Conservation (phyloP, 805 yeast species). For the Candida ulmi region DNA sequence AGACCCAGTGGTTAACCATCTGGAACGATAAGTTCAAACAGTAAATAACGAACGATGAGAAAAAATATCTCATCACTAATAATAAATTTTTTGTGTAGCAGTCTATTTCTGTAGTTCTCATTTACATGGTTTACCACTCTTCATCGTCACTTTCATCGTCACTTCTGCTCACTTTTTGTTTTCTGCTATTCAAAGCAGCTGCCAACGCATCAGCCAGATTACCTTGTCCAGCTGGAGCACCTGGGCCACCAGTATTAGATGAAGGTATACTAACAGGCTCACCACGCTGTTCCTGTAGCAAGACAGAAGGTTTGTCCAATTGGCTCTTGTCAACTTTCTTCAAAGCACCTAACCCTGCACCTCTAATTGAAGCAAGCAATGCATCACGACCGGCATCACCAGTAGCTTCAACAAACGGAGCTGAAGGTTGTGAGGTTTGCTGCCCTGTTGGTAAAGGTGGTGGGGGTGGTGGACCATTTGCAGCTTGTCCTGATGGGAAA, state of each 20-base stretch:
- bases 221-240: slow-evolving; percentile 47
- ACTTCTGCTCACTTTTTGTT: slow-evolving; percentile 72
- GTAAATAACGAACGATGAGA: background rate
- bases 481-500: background rate
- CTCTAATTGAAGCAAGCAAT: slow-evolving; percentile 77
- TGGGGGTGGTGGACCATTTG: slow-evolving; percentile 14
- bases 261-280: slow-evolving; percentile 38
- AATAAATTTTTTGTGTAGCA: no score
- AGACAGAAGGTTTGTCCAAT: slow-evolving; percentile 70
- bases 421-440: slow-evolving; percentile 26
- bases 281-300: slow-evolving; percentile 68
- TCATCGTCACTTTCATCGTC: slow-evolving; percentile 82
- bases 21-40: slow-evolving; percentile 41
- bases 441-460: slow-evolving; percentile 22
- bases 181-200: slow-evolving; percentile 77
- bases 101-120: no score
- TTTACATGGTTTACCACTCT: slow-evolving; percentile 69
- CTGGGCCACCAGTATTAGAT: slow-evolving; percentile 31
- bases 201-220: slow-evolving; percentile 83
- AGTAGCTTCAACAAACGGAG: slow-evolving; percentile 18
- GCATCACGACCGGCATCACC: slow-evolving; percentile 71
- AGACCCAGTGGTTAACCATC: slow-evolving; percentile 51
- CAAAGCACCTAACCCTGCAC: slow-evolving; percentile 62
- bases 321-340: slow-evolving; percentile 79
- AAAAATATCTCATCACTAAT: no score